Evolutionary conservation across 2,329 filamentous ascomycete genomes (phyloP), one percentile per base, ranked within the genome.

Genomic region (Fusarium udum): DNA sequence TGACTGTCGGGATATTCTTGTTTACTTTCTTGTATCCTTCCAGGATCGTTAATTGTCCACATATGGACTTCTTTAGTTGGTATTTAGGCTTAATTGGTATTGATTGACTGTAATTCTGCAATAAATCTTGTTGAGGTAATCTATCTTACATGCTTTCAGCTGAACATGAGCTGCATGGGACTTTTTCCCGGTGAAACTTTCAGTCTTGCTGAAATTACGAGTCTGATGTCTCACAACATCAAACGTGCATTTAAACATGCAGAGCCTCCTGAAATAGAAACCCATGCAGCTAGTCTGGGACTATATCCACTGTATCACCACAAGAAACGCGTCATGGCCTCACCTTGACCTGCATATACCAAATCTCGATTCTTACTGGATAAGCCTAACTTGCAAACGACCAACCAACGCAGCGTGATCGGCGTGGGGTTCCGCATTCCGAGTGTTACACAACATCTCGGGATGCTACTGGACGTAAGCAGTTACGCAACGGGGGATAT

Each of bases 391-490:
- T 60, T 26, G 8, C 28, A 49, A 42, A 49, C 24, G 16, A 26
- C 49, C 59, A 57, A 66, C 28, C 42, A 55, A 15, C 34, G 31
- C 18, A 15, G 3, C 5, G 22, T 37, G 42, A 45, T 28, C 12
- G 18, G 20, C 45, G 24, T 43, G 42, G 49, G 46, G 52, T 36
- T 67, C 53, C 48, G 46, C 39, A 51, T 51, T 43, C 67, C 71
- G 62, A 67, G 39, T 12, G 58, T 75, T 64, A 67, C 72, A 61
- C 64, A 48, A 12, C 64, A 43, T 62, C 18, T 57, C 59, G 60
- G 49, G 43, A 69, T 59, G 31, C 46, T 34, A 40, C 26, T 42
- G 55, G 31, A 37, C 20, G 24, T 57, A 28, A 45, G 28, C 57
- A 28, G 46, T 49, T 20, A n/a, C 43, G 36, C 39, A 42, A 34